A percentile compares a stretch with the other conserved stretches of the same genome.
Evolutionary conservation across 208 protist species (phyloP).

Genomic region (Hexamita inflata): DNA sequence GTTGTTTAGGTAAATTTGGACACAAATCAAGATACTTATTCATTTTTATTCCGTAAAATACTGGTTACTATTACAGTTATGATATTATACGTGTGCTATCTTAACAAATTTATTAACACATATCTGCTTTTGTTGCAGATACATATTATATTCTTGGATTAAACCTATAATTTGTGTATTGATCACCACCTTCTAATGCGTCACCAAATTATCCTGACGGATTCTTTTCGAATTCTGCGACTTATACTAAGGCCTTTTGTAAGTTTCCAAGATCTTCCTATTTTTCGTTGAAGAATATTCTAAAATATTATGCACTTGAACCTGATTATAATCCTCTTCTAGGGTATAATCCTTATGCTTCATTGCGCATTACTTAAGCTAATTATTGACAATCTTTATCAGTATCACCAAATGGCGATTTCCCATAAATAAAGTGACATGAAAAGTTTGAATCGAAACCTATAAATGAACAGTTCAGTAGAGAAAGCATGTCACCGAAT

Average conservation of each 20-base stretch:
- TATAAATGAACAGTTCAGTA: not conserved
- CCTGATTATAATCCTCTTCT: not conserved
- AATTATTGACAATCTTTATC: not conserved
- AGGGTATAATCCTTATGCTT: not conserved
- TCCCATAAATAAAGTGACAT: not conserved
- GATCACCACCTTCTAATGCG: not conserved
- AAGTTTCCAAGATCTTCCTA: not conserved
- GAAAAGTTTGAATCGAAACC: not conserved
- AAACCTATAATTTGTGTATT: not conserved
- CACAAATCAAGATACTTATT: not conserved
- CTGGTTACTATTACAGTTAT: not conserved
- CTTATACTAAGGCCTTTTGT: not conserved
- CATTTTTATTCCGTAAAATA: not conserved
- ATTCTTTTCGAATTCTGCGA: not conserved
- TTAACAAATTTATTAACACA: not conserved
- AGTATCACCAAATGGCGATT: not conserved
- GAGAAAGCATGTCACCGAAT: not conserved
- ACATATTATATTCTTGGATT: not conserved
- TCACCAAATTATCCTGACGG: not conserved
- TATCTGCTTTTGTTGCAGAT: not conserved
- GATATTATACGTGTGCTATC: not conserved
- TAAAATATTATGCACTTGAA: not conserved
- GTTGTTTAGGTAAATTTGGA: not conserved
- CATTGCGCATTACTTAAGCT: not conserved
- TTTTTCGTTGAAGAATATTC: not conserved